Base-by-base conservation (phyloP, 176 grass and related monocot genomes). In the Musa troglodytarum region DNA sequence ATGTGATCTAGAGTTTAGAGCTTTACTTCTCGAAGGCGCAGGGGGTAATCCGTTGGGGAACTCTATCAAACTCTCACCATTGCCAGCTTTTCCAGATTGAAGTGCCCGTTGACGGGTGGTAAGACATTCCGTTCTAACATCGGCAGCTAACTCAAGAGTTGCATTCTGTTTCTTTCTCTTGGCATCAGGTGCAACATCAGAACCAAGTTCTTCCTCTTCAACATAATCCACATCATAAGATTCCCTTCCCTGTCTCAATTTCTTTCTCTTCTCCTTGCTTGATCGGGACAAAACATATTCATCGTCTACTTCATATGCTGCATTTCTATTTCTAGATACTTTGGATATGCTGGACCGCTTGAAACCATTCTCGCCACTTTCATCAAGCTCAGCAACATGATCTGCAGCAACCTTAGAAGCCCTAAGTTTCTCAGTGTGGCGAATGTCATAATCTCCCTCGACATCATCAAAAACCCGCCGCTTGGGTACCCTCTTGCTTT, bases 401-500 rank as follows among this genome's bases (percentile, higher is more conserved):
- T 15, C 78, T 24, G 80, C 78, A 49, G 10, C 58, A 24, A 76
- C 71, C 68, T 84, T 80, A 65, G 50, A 85, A 49, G 71, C 75
- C 73, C 26, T 84, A 76, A 73, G 23, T 76, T 79, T 77, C 10
- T 83, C 87, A 80, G 65, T 55, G 70, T 79, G 73, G 43, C 50
- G 77, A 73, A 74, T 61, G 53, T 77, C 81, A 81, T 83, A 78
- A 50, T 86, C 86, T 25, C 22, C 76, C 21, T 43, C 76, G 21
- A 81, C 86, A 62, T 86, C 83, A 73, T 92, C 78, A 64, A 85
- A 66, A 28, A 59, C 66, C 64, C 85, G 75, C 66, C 83, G 83
- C 81, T 84, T 92, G 79, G 86, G 80, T 68, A 92, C n/a, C 68
- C 89, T 88, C 74, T 86, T 92, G 56, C 89, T 92, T 81, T 92